Percentiles rank a stretch among this genome's conserved stretches.
Conservation (phyloP, 176 grass and related monocot genomes). For the Oryza brachyantha region DNA sequence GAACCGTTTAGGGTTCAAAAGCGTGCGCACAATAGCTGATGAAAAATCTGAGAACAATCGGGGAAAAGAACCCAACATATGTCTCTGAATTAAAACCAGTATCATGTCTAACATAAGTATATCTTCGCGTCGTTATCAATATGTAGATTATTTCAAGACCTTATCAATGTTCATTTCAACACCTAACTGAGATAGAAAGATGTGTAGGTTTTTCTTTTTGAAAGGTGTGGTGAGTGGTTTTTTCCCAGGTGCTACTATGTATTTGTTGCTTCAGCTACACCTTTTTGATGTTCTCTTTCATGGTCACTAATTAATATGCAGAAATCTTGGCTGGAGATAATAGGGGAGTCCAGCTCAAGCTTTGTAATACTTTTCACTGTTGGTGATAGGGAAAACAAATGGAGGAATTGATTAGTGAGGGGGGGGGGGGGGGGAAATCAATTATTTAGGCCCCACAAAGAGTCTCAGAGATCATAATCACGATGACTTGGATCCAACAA, state of each 20-base stretch:
- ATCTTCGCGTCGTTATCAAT: neutral
- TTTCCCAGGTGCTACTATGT: neutral
- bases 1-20: no score
- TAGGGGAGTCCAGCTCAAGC: no score
- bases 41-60: no score
- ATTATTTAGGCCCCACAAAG: neutral
- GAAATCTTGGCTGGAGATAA: neutral
- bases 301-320: neutral
- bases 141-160: neutral
- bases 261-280: neutral
- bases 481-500: slow-evolving; percentile 35
- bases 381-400: neutral
- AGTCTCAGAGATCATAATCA: slow-evolving; percentile 32
- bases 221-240: neutral
- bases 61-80: no score
- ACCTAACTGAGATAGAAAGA: neutral
- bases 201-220: neutral
- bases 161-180: neutral
- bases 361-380: slow-evolving; percentile 7
- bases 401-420: neutral
- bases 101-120: neutral
- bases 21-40: no score
- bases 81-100: neutral
- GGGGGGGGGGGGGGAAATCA: neutral
- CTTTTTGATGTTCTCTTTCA: neutral